Evolutionary conservation across 805 yeast genomes (phyloP).

Genomic region (Teunomyces kruisii): DNA sequence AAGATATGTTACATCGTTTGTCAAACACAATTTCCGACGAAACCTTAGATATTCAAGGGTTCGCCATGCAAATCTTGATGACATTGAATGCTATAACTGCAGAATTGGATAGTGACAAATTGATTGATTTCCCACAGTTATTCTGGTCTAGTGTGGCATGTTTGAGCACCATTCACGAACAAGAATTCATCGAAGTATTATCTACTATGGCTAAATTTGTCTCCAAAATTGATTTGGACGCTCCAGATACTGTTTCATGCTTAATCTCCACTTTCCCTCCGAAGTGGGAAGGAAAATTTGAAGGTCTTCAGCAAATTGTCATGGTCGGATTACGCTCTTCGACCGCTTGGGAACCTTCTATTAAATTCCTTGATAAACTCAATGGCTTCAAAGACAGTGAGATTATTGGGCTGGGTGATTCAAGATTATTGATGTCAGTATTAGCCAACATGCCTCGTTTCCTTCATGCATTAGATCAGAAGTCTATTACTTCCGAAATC

Average conservation of each 20-base stretch:
- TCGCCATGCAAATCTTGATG: constrained; percentile 96
- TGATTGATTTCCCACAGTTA: constrained; percentile 86
- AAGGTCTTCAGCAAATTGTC: constrained; percentile 78
- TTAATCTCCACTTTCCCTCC: constrained; percentile 86
- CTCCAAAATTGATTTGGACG: constrained; percentile 80
- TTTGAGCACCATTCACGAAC: constrained; percentile 84
- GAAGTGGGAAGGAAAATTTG: constrained; percentile 93
- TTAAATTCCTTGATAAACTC: constrained; percentile 70
- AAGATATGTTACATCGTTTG: constrained; percentile 89
- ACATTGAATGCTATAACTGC: constrained; percentile 91
- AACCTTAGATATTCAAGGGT: constrained; percentile 88
- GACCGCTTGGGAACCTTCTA: constrained; percentile 73
- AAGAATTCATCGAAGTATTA: constrained; percentile 85
- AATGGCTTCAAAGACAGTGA: constrained; percentile 67
- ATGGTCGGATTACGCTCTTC: constrained; percentile 83
- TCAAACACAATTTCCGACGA: constrained; percentile 93
- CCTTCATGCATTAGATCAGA: constrained; percentile 69
- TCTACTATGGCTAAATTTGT: constrained; percentile 81
- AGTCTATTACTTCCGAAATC: constrained; percentile 48
- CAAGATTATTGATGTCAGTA: constrained; percentile 68
- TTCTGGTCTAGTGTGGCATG: constrained; percentile 97
- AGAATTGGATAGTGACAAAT: constrained; percentile 71
- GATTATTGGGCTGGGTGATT: constrained; percentile 70
- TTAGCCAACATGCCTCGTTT: constrained; percentile 82
- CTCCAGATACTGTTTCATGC: constrained; percentile 82